Conservation (phyloP, 169 alveolate genomes). For the Condylostoma magnum region DNA sequence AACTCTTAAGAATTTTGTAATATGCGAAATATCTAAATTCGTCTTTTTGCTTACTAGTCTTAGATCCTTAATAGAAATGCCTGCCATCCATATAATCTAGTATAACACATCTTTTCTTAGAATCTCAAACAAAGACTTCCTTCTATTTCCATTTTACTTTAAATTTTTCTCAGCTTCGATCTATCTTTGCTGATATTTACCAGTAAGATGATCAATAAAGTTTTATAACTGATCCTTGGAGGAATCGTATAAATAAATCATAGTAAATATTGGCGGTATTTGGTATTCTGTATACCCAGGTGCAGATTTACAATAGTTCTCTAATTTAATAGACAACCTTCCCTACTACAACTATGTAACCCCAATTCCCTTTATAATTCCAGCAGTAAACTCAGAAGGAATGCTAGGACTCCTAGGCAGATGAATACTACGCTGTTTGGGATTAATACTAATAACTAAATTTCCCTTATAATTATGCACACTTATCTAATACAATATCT, state of each 20-base stretch:
- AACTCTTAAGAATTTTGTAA: not conserved
- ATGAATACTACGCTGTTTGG: not conserved
- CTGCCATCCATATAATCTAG: not conserved
- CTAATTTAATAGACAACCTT: not conserved
- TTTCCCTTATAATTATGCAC: constrained; percentile 6
- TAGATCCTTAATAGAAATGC: not conserved
- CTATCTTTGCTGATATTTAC: not conserved
- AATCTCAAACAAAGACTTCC: not conserved
- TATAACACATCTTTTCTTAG: not conserved
- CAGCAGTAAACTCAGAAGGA: constrained; percentile 5
- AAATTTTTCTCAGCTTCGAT: constrained; percentile 4
- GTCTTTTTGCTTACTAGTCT: constrained; percentile 6
- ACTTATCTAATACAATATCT: not conserved
- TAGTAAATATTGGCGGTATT: constrained; percentile 4
- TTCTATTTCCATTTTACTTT: not conserved
- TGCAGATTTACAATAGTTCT: constrained; percentile 4
- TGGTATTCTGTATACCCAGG: not conserved
- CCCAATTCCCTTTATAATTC: not conserved
- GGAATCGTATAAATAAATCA: not conserved
- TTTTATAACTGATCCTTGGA: not conserved
- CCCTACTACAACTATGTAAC: not conserved
- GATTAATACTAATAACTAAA: not conserved
- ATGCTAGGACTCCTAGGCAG: constrained; percentile 5
- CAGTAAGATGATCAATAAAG: not conserved
- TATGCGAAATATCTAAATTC: not conserved